Conservation (phyloP, 1,284 basidiomycete species). For the Ceraceosorus guamensis region DNA sequence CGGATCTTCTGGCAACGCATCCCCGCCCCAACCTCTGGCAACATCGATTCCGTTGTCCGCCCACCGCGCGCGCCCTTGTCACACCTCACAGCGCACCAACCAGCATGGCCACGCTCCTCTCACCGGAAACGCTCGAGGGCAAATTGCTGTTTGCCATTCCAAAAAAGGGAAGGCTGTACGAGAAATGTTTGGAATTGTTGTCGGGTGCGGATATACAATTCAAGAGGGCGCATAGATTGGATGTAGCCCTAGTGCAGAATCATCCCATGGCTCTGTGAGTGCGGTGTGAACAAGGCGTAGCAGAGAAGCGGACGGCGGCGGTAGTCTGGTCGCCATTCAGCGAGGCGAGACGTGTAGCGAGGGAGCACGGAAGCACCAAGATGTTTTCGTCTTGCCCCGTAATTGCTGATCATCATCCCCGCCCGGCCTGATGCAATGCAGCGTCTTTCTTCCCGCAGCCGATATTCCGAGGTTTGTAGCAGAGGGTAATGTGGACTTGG, state of each 20-base stretch:
- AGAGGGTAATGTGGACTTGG: constrained; percentile 84
- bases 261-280: constrained; percentile 82
- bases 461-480: constrained; percentile 99
- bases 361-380: too few relatives aligned
- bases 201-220: constrained; percentile 87
- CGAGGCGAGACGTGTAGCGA: too few relatives aligned
- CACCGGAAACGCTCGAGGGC: constrained; percentile 52
- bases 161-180: constrained; percentile 88
- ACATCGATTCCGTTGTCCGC: too few relatives aligned
- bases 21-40: too few relatives aligned
- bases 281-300: too few relatives aligned
- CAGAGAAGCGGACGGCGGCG: too few relatives aligned
- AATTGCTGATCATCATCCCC: too few relatives aligned
- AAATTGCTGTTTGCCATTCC: constrained; percentile 90
- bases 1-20: too few relatives aligned
- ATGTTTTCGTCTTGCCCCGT: too few relatives aligned
- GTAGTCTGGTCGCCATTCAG: too few relatives aligned
- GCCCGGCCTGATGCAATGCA: constrained; percentile 49
- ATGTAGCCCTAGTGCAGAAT: constrained; percentile 86
- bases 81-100: background rate
- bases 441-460: constrained; percentile 86
- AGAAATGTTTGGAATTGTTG: constrained; percentile 81
- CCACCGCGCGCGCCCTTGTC: background rate
- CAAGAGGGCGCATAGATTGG: constrained; percentile 75
- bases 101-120: constrained; percentile 40